Evolutionary conservation across 23 red algal species (phyloP).

Genomic region (Gracilaria vermiculophylla): DNA sequence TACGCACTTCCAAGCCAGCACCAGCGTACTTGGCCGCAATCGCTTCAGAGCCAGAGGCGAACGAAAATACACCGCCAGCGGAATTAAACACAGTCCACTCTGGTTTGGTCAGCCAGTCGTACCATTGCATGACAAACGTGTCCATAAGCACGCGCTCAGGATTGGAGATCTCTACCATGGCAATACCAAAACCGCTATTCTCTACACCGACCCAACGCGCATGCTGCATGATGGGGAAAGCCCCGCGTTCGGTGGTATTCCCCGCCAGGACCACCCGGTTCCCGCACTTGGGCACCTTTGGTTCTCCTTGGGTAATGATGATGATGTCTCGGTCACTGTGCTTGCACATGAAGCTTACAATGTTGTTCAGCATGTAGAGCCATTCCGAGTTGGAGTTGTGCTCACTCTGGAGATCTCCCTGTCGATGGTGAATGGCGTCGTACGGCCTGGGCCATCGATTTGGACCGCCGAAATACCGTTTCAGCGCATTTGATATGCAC

Average conservation of each 20-base stretch:
- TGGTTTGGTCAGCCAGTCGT: neutral
- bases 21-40: neutral
- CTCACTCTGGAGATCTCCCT: neutral
- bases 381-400: neutral
- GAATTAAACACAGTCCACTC: constrained; percentile 14
- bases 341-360: neutral
- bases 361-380: neutral
- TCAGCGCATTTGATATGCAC: neutral
- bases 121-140: neutral
- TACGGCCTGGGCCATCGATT: neutral
- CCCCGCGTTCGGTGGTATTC: neutral
- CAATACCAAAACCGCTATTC: neutral
- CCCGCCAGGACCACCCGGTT: neutral
- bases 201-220: neutral
- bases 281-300: neutral
- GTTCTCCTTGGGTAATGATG: constrained; percentile 8
- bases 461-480: constrained; percentile 1
- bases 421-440: constrained; percentile 23
- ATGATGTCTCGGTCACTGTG: neutral
- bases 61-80: neutral
- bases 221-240: constrained; percentile 25
- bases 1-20: neutral
- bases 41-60: neutral
- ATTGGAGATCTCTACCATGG: neutral
- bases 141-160: constrained; percentile 8